phyloP scores from a whole-genome alignment of 1,284 basidiomycete species.

The Naganishia cerealis region DNA sequence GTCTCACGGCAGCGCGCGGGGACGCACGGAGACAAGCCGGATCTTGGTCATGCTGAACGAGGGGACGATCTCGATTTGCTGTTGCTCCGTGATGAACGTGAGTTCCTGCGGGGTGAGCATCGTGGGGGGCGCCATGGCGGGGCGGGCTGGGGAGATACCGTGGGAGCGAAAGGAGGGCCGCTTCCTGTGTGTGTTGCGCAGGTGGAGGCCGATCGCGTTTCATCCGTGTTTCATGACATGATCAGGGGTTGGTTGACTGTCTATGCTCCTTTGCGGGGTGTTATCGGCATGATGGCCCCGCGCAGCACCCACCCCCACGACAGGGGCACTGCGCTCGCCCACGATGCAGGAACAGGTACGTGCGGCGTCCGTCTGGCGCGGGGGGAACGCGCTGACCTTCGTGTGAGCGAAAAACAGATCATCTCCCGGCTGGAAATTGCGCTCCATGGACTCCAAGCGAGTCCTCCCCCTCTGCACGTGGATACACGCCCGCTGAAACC shows the following conservation, averaged over 20 bases:
- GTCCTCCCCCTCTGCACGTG: not conserved
- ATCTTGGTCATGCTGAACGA: slow-evolving; percentile 82
- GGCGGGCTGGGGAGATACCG: not conserved
- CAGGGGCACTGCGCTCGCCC: too few relatives aligned
- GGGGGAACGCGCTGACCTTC: too few relatives aligned
- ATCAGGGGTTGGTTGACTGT: too few relatives aligned
- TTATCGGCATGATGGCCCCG: too few relatives aligned
- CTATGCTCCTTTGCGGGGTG: too few relatives aligned
- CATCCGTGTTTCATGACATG: not conserved
- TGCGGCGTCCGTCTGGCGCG: too few relatives aligned
- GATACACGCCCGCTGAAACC: not conserved
- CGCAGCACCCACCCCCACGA: too few relatives aligned
- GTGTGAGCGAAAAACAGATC: too few relatives aligned
- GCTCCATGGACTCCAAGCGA: slow-evolving; percentile 7
- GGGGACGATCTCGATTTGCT: slow-evolving; percentile 77
- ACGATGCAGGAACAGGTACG: too few relatives aligned
- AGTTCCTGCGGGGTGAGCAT: slow-evolving; percentile 64
- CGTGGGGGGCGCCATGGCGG: slow-evolving; percentile 56
- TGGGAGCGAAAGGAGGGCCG: not conserved
- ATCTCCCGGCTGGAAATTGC: slow-evolving; percentile 5
- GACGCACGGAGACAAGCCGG: slow-evolving; percentile 75
- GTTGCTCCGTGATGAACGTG: slow-evolving; percentile 78
- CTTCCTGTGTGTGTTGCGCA: not conserved
- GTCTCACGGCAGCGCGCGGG: too few relatives aligned
- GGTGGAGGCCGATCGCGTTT: not conserved